Percentiles rank a stretch among this genome's conserved stretches.
phyloP scores from a whole-genome alignment of 331 rosid species.

The Spiraea crenata region DNA sequence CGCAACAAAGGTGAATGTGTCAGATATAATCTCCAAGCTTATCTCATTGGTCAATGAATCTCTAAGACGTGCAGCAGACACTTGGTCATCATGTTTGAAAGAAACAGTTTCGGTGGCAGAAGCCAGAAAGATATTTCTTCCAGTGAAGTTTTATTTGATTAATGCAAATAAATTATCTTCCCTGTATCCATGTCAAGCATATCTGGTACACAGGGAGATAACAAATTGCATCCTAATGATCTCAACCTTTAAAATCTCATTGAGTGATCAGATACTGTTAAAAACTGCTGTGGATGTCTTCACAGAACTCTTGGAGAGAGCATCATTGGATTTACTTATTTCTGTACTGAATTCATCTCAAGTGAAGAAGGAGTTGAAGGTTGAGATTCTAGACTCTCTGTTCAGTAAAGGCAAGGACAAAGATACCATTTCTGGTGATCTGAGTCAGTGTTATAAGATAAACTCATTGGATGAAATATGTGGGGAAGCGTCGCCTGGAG shows the following conservation, averaged over 20 bases:
- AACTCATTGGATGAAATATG: slow-evolving; percentile 34
- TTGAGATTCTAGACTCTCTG: slow-evolving; percentile 59
- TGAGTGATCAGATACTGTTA: slow-evolving; percentile 49
- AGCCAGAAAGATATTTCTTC: slow-evolving; percentile 73
- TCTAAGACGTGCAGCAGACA: slow-evolving; percentile 63
- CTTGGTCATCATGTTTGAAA: slow-evolving; percentile 59
- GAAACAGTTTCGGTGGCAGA: slow-evolving; percentile 60
- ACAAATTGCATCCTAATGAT: slow-evolving; percentile 54
- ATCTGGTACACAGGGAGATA: slow-evolving; percentile 55
- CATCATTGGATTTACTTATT: slow-evolving; percentile 57
- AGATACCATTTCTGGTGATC: slow-evolving; percentile 27
- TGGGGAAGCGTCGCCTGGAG: slow-evolving; percentile 50
- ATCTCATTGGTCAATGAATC: slow-evolving; percentile 62
- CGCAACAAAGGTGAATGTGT: slow-evolving; percentile 44
- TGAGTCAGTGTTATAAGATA: slow-evolving; percentile 28
- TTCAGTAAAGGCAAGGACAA: slow-evolving; percentile 42
- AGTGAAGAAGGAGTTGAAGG: slow-evolving; percentile 52
- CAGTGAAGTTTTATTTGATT: slow-evolving; percentile 74
- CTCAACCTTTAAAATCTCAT: slow-evolving; percentile 51
- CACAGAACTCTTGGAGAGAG: slow-evolving; percentile 72
- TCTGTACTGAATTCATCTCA: slow-evolving; percentile 60
- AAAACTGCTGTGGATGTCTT: slow-evolving; percentile 53
- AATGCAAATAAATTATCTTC: slow-evolving; percentile 72
- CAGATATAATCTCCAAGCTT: slow-evolving; percentile 49
- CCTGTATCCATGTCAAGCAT: slow-evolving; percentile 69